Conservation (phyloP, 1,139 yeast genomes). For the Suhomyces bolitotheri region DNA sequence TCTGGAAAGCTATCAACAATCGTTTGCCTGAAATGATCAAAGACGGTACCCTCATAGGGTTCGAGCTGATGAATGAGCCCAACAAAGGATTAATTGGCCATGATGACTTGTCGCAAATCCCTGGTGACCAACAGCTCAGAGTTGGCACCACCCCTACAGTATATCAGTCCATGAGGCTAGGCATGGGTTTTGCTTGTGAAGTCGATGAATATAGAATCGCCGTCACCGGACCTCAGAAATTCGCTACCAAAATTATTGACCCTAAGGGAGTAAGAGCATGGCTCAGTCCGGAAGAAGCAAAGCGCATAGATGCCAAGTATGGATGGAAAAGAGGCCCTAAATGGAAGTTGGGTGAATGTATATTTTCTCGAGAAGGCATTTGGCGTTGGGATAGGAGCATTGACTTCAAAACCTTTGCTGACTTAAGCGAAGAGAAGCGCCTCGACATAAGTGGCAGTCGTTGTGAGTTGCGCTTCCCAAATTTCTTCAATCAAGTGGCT, state of each 20-base stretch:
- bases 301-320: conserved; percentile 54
- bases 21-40: conserved; percentile 56
- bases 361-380: conserved; percentile 76
- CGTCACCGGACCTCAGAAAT: conserved; percentile 70
- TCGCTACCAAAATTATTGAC: conserved; percentile 56
- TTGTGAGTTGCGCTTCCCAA: conserved; percentile 32
- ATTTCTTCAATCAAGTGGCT: conserved; percentile 33
- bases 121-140: conserved; percentile 56
- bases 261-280: conserved; percentile 72
- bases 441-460: conserved; percentile 33
- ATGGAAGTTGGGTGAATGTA: conserved; percentile 76
- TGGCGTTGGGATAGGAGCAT: conserved; percentile 54
- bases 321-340: conserved; percentile 63
- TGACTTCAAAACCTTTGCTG: conserved; percentile 23
- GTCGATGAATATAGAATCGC: conserved; percentile 70
- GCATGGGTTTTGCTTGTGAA: conserved; percentile 68
- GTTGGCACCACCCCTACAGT: conserved; percentile 71
- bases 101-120: conserved; percentile 45
- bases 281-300: conserved; percentile 49
- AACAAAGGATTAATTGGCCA: conserved; percentile 64
- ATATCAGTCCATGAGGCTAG: conserved; percentile 59
- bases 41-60: conserved; percentile 61
- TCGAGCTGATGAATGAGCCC: conserved; percentile 90
- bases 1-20: conserved; percentile 52
- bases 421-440: conserved; percentile 27